Conservation (phyloP, 352 stramenopile genomes). For the Pythium grandisporangium region DNA sequence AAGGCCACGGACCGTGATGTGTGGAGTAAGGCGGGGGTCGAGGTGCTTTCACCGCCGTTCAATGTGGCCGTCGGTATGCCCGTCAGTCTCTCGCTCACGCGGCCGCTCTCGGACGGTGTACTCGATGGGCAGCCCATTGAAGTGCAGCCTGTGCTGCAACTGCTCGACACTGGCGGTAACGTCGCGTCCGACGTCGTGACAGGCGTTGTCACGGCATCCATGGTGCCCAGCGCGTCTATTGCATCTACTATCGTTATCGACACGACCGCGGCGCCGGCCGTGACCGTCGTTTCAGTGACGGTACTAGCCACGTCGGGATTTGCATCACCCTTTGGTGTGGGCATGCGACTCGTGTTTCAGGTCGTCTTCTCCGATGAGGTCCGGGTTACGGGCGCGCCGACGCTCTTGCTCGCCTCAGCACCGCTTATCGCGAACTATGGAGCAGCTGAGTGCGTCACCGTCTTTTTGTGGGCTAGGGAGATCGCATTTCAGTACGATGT, state of each 20-base stretch:
- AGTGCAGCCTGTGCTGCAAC: conserved; percentile 46
- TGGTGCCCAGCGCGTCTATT: conserved; percentile 56
- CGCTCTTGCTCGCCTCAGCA: conserved; percentile 37
- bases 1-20: conserved; percentile 23
- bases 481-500: conserved; percentile 71
- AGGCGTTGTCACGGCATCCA: conserved; percentile 34
- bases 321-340: conserved; percentile 52
- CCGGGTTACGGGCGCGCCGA: conserved; percentile 36
- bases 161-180: conserved; percentile 63
- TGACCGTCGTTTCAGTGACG: conserved; percentile 34
- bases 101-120: conserved; percentile 52
- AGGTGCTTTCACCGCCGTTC: conserved; percentile 48
- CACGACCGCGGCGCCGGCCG: conserved; percentile 28
- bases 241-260: conserved; percentile 56
- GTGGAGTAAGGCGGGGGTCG: conserved; percentile 37
- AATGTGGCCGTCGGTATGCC: conserved; percentile 40
- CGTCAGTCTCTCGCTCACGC: conserved; percentile 33
- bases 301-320: conserved; percentile 30
- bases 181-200: conserved; percentile 34
- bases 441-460: conserved; percentile 38
- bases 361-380: conserved; percentile 81
- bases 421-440: conserved; percentile 25
- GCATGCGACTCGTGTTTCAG: conserved; percentile 43
- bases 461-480: conserved; percentile 41
- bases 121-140: conserved; percentile 73